A percentile compares a stretch with the other conserved stretches of the same genome.
These are phyloP conservation scores for Colletotrichum sp. DNA, from an alignment of 2,329 filamentous ascomycete genomes.

Conservation along the genomic window DNA sequence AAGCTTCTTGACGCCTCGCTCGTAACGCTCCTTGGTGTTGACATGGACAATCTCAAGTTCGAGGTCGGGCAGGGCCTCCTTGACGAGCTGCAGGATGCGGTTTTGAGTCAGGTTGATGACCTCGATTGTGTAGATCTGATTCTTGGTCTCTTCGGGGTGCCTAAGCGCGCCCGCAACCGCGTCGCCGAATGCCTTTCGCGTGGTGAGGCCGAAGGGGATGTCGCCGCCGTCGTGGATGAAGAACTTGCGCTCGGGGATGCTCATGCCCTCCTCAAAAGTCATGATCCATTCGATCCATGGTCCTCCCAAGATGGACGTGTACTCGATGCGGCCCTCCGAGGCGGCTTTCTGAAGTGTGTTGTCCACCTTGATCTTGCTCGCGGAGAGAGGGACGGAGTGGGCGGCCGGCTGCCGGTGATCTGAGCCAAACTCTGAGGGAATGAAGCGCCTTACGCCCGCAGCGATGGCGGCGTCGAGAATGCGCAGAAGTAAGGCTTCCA, in stretches of 20 bases:
- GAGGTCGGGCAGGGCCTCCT: constrained; percentile 19
- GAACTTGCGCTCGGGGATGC: constrained; percentile 25
- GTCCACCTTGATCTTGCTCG: constrained; percentile 21
- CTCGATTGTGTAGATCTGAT: constrained; percentile 57
- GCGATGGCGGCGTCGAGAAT: constrained; percentile 56
- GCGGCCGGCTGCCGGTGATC: constrained; percentile 27
- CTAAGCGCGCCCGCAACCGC: constrained; percentile 52
- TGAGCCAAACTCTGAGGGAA: constrained; percentile 54
- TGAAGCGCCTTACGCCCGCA: constrained; percentile 57
- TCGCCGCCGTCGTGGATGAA: constrained; percentile 56
- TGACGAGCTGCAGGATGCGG: constrained; percentile 43
- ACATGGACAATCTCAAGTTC: neutral
- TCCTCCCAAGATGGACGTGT: constrained; percentile 45
- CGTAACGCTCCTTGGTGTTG: neutral
- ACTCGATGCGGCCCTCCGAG: constrained; percentile 23
- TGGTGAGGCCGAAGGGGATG: constrained; percentile 48
- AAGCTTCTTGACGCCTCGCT: neutral
- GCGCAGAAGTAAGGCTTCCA: constrained; percentile 46
- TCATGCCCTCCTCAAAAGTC: neutral
- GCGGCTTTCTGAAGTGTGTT: neutral
- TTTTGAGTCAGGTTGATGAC: constrained; percentile 55
- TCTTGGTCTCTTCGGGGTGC: constrained; percentile 50
- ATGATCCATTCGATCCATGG: constrained; percentile 37
- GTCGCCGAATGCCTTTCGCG: constrained; percentile 47
- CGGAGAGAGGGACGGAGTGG: constrained; percentile 19